These are phyloP conservation scores for Pholiota molesta DNA, from an alignment of 768 basidiomycete genomes.

Conservation along the genomic window DNA sequence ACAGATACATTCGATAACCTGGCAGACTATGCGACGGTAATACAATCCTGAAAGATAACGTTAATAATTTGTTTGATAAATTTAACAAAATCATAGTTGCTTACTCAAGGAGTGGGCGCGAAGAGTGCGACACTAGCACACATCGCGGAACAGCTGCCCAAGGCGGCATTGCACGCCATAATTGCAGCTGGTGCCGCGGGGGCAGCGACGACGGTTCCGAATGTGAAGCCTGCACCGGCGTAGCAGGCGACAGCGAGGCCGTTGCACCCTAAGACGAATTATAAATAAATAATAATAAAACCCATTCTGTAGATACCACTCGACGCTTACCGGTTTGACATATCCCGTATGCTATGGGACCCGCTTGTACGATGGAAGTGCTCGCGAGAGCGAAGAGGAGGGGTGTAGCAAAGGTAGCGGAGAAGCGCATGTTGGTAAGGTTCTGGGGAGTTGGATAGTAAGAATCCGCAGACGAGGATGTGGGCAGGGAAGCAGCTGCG, in stretches of 20 bases:
- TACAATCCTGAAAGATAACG: too few relatives aligned
- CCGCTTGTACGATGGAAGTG: slow-evolving; percentile 19
- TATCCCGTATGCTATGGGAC: slow-evolving; percentile 40
- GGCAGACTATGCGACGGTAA: too few relatives aligned
- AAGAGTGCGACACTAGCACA: slow-evolving; percentile 15
- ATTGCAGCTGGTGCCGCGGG: slow-evolving; percentile 38
- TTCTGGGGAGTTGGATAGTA: too few relatives aligned
- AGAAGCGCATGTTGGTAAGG: neutral
- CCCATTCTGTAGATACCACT: neutral
- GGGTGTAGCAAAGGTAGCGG: neutral
- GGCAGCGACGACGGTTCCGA: slow-evolving; percentile 34
- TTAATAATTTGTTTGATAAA: too few relatives aligned
- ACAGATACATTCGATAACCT: too few relatives aligned
- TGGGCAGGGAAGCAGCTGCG: too few relatives aligned
- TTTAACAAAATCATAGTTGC: too few relatives aligned
- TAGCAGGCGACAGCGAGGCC: slow-evolving; percentile 45
- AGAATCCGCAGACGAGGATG: too few relatives aligned
- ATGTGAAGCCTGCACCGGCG: slow-evolving; percentile 36
- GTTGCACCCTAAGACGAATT: too few relatives aligned
- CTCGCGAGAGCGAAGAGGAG: neutral
- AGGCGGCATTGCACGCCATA: slow-evolving; percentile 43
- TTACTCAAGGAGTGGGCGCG: slow-evolving; percentile 5
- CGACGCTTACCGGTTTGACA: slow-evolving; percentile 43
- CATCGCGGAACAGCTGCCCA: slow-evolving; percentile 29
- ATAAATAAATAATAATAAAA: neutral